Evolutionary conservation across 805 yeast species (phyloP).

Genomic region (Scheffersomyces spartinae): DNA sequence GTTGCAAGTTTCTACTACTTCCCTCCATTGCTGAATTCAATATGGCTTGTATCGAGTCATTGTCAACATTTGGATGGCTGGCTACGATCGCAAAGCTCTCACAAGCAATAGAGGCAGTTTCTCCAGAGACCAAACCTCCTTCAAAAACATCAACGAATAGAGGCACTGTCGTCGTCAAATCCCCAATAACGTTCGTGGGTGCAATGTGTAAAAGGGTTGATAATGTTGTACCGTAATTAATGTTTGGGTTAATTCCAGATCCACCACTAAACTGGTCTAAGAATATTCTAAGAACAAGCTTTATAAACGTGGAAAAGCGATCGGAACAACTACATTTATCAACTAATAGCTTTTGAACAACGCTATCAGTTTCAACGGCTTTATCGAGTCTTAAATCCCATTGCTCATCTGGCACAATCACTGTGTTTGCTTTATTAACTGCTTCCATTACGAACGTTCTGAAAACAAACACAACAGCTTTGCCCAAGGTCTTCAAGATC

Average conservation of each 20-base stretch:
- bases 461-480: constrained; percentile 41
- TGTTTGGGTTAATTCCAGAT: constrained; percentile 8
- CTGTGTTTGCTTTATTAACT: constrained; percentile 36
- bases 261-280: constrained; percentile 10
- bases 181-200: constrained; percentile 13
- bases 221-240: constrained; percentile 25
- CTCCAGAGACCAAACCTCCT: constrained; percentile 12
- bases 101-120: constrained; percentile 20
- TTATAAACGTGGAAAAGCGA: no score
- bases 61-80: constrained; percentile 22
- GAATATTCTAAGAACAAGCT: constrained; percentile 29
- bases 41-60: constrained; percentile 3
- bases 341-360: constrained; percentile 25
- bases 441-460: constrained; percentile 60
- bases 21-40: no score
- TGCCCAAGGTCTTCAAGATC: constrained; percentile 19
- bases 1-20: no score
- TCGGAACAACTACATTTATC: no score
- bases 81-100: constrained; percentile 37
- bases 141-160: constrained; percentile 9
- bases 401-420: constrained; percentile 56
- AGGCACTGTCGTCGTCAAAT: constrained; percentile 8
- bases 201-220: constrained; percentile 20
- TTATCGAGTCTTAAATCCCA: constrained; percentile 64
- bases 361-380: constrained; percentile 51